Evolutionary conservation across 345 rosid species (phyloP).

Genomic region (Rhodamnia argentea): DNA sequence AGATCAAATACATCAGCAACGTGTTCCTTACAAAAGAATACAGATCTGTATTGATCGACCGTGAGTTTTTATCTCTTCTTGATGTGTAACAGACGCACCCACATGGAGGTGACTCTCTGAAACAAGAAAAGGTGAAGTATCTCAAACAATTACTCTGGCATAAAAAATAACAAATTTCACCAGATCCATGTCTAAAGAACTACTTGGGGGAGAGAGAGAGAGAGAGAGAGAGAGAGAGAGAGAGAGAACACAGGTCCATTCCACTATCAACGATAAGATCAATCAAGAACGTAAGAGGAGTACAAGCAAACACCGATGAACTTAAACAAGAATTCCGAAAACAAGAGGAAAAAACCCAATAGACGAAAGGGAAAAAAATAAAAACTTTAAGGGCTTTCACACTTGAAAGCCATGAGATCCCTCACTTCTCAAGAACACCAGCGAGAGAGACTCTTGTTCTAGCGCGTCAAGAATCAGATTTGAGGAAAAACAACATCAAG

Average conservation of each 20-base stretch:
- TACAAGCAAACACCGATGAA: background rate
- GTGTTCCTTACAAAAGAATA: background rate
- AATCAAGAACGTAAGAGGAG: background rate
- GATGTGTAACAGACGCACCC: background rate
- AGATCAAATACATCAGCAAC: background rate
- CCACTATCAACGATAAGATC: background rate
- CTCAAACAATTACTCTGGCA: background rate
- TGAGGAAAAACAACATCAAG: background rate
- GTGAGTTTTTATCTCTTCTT: background rate
- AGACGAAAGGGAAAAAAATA: background rate
- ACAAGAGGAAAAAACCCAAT: background rate
- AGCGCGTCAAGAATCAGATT: background rate
- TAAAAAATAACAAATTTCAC: background rate
- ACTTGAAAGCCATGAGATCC: background rate
- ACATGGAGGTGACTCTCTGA: background rate
- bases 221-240: background rate
- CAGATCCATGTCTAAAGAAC: background rate
- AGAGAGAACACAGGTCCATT: background rate
- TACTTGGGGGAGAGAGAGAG: background rate
- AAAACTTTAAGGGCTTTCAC: background rate
- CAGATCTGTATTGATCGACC: background rate
- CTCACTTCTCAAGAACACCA: background rate
- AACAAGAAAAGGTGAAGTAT: background rate
- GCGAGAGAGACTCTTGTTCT: background rate
- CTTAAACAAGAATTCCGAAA: background rate